Evolutionary conservation across 1,284 basidiomycete genomes (phyloP).

Genomic region (Peniophora sp.): DNA sequence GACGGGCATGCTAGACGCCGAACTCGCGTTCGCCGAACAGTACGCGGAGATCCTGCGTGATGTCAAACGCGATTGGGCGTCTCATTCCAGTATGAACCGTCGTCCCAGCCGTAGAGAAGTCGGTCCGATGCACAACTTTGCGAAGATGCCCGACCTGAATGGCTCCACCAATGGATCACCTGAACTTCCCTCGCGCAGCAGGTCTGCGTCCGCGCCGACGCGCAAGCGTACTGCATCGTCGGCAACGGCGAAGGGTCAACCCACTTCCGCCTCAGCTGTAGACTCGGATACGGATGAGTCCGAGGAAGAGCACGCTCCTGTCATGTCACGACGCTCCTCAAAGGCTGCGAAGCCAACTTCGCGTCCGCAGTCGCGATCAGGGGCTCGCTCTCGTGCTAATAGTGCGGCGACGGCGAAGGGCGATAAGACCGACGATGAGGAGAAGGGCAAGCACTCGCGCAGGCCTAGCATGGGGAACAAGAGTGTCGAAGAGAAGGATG

Average conservation of each 20-base stretch:
- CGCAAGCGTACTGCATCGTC: slow-evolving; percentile 18
- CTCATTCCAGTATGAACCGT: slow-evolving; percentile 11
- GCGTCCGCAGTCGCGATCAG: no score
- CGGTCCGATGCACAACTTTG: slow-evolving; percentile 12
- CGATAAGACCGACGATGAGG: no score
- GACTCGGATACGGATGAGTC: no score
- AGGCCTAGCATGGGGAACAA: no score
- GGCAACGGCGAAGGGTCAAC: slow-evolving; percentile 32
- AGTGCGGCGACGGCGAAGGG: no score
- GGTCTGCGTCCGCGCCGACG: no score
- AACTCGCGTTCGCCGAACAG: slow-evolving; percentile 66
- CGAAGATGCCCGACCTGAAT: slow-evolving; percentile 9
- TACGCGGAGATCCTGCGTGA: slow-evolving; percentile 67
- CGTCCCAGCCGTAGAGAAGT: slow-evolving; percentile 12
- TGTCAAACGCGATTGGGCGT: slow-evolving; percentile 51
- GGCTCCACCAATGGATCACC: slow-evolving; percentile 7
- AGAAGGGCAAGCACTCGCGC: no score
- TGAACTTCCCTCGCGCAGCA: no score
- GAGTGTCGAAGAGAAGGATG: slow-evolving; percentile 15
- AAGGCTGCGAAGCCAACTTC: no score
- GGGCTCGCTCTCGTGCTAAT: no score
- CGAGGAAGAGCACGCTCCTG: no score
- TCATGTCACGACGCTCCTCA: no score
- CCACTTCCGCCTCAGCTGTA: not conserved
- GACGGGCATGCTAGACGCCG: slow-evolving; percentile 58